These are phyloP conservation scores for Amanita brunnescens DNA, from an alignment of 768 basidiomycete species.

Conservation along the genomic window DNA sequence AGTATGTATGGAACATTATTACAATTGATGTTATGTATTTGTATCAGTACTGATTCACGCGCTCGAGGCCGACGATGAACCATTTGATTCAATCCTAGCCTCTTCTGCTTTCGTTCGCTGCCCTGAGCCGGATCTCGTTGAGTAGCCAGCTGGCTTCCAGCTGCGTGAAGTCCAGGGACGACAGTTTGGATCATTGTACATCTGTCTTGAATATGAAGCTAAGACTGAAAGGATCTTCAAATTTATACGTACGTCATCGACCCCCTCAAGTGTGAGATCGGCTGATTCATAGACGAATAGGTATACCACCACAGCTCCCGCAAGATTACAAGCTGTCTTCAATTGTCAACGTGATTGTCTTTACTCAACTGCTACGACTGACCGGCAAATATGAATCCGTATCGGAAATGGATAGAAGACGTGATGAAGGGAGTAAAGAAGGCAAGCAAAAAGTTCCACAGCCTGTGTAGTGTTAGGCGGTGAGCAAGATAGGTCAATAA, in stretches of 20 bases:
- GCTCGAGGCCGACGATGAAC: background rate
- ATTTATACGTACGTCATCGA: slow-evolving; percentile 36
- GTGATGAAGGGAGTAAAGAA: slow-evolving; percentile 78
- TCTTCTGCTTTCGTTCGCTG: slow-evolving; percentile 26
- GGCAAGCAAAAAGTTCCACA: slow-evolving; percentile 63
- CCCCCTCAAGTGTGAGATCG: slow-evolving; percentile 56
- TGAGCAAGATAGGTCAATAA: background rate
- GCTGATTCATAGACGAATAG: slow-evolving; percentile 73
- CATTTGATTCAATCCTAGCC: background rate
- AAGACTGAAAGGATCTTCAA: background rate
- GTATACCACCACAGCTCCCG: slow-evolving; percentile 50
- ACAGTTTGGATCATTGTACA: slow-evolving; percentile 57
- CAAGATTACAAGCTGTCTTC: slow-evolving; percentile 43
- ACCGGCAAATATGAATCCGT: slow-evolving; percentile 68
- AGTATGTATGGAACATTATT: no score
- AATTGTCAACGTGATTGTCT: background rate
- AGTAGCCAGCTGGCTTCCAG: slow-evolving; percentile 55
- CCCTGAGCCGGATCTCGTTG: slow-evolving; percentile 26
- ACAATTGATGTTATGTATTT: no score
- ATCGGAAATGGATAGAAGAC: slow-evolving; percentile 44
- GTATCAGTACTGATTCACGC: background rate
- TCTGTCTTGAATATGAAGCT: slow-evolving; percentile 21
- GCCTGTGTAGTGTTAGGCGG: slow-evolving; percentile 17
- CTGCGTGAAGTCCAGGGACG: slow-evolving; percentile 56
- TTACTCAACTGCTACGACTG: slow-evolving; percentile 10